phyloP scores from a whole-genome alignment of 2,329 filamentous ascomycete species.

The Diplodia scrobiculata region DNA sequence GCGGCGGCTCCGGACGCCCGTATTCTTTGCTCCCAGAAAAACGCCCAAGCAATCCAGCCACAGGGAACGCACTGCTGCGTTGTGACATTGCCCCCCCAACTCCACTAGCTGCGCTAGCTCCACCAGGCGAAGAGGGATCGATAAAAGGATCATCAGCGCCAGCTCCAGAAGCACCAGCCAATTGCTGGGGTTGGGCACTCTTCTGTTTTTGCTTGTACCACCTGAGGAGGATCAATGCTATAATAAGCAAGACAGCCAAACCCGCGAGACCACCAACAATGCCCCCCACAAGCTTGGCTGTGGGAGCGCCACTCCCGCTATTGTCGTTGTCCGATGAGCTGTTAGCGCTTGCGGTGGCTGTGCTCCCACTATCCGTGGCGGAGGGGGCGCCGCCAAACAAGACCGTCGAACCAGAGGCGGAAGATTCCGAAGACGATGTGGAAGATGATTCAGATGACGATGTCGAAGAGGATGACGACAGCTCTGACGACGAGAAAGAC shows the following conservation, averaged over 20 bases:
- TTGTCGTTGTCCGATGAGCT: slow-evolving; percentile 25
- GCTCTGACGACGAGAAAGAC: neutral
- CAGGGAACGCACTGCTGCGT: slow-evolving; percentile 45
- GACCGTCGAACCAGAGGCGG: slow-evolving; percentile 31
- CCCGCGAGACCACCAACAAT: slow-evolving; percentile 65
- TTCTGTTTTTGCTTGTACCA: slow-evolving; percentile 51
- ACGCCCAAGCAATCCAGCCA: slow-evolving; percentile 43
- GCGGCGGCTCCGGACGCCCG: slow-evolving; percentile 31
- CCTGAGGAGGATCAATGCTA: slow-evolving; percentile 57
- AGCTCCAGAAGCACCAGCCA: slow-evolving; percentile 28
- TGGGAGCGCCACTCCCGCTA: slow-evolving; percentile 44
- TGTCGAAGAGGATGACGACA: slow-evolving; percentile 18
- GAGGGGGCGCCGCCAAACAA: slow-evolving; percentile 30
- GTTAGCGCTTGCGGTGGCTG: slow-evolving; percentile 27
- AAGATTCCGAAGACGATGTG: slow-evolving; percentile 28
- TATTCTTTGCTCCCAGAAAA: slow-evolving; percentile 46
- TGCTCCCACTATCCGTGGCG: slow-evolving; percentile 30
- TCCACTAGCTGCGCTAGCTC: neutral
- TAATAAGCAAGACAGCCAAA: slow-evolving; percentile 53
- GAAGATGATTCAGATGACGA: slow-evolving; percentile 26
- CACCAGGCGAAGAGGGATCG: slow-evolving; percentile 30
- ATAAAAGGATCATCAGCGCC: slow-evolving; percentile 25
- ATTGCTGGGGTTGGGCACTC: slow-evolving; percentile 22
- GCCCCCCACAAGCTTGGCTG: slow-evolving; percentile 61
- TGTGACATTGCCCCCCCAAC: slow-evolving; percentile 46